Percentiles rank a stretch among this genome's conserved stretches.
Evolutionary conservation across 2,329 filamentous ascomycete species (phyloP).

Genomic region (Fusarium sp.): DNA sequence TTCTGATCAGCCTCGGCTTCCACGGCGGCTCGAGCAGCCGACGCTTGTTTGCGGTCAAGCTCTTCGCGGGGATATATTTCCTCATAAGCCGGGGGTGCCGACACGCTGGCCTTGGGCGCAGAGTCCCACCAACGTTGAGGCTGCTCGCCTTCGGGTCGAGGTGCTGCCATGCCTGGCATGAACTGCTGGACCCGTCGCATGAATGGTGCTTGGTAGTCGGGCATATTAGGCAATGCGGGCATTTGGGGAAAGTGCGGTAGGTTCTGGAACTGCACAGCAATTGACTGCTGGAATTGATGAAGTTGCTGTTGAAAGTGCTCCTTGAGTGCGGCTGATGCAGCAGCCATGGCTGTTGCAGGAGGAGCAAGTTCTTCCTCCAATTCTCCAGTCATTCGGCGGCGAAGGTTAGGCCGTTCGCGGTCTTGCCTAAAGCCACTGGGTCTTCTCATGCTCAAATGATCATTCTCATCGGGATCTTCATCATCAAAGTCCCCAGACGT

Average conservation of each 20-base stretch:
- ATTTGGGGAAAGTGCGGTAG: constrained; percentile 67
- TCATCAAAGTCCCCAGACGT: constrained; percentile 60
- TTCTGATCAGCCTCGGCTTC: constrained; percentile 71
- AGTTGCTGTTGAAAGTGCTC: constrained; percentile 80
- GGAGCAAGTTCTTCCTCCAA: constrained; percentile 58
- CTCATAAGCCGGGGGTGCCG: constrained; percentile 79
- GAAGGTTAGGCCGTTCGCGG: constrained; percentile 51
- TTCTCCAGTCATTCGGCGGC: constrained; percentile 56
- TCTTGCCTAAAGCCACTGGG: constrained; percentile 48
- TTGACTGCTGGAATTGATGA: constrained; percentile 79
- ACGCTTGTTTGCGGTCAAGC: constrained; percentile 67
- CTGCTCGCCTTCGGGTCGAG: constrained; percentile 60
- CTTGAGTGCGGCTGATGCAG: constrained; percentile 77
- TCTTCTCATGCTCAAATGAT: constrained; percentile 54
- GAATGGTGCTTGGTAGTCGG: constrained; percentile 79
- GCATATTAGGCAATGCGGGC: constrained; percentile 69
- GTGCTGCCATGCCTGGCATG: constrained; percentile 72
- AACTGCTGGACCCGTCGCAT: constrained; percentile 79
- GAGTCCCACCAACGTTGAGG: constrained; percentile 73
- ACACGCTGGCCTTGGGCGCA: constrained; percentile 62
- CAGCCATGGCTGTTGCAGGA: constrained; percentile 71
- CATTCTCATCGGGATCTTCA: constrained; percentile 56
- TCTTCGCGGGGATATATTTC: constrained; percentile 76
- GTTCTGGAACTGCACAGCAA: constrained; percentile 75
- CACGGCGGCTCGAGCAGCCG: constrained; percentile 68